Evolutionary conservation across 108 stramenopile genomes (phyloP), one percentile per base, ranked within the genome.

Genomic region (Discostella stelligeroides): DNA sequence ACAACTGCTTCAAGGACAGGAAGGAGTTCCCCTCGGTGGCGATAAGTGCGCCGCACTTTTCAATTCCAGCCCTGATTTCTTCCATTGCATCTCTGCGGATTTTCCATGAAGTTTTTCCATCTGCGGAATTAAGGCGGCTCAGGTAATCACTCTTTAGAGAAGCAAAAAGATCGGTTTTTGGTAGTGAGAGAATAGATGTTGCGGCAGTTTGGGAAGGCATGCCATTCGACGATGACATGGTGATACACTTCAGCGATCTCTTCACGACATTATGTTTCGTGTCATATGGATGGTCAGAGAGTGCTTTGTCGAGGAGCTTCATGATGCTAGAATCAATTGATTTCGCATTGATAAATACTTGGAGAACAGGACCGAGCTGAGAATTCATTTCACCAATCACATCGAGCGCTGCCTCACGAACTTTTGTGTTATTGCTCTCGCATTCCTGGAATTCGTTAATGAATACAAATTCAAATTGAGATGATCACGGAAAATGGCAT

Each of bases 81-180:
- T 96, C 95, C 47, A 96, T 62, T 14, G 95, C 89, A 34, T 85
- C 88, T 56, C 93, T 93, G 42, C 95, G 65, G 3, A 75, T 51
- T 69, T 93, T 93, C 95, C 95, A 96, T 12, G 92, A 71, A 60
- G 86, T 86, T 67, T 94, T 93, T 47, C 91, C 85, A 25, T 92
- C 90, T 55, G 84, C 91, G 10, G 63, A 65, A 40, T 46, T 67
- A 75, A 94, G 84, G 55, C 74, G 85, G 42, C 23, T 15, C 17
- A 94, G 24, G 43, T 76, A 84, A 60, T 91, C 86, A 25, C 41
- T 50, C 23, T 77, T 73, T 5, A 94, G 68, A 21, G 65, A 78
- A 0, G 80, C 51, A 2, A 90, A 24, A 13, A 94, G 64, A 53
- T 91, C 87, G 1, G 65, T 68, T 43, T 68, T 80, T 0, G 90